Percentiles rank a stretch among this genome's conserved stretches.
Conservation (phyloP, 2,329 filamentous ascomycete genomes). For the Colletotrichum trifolii region DNA sequence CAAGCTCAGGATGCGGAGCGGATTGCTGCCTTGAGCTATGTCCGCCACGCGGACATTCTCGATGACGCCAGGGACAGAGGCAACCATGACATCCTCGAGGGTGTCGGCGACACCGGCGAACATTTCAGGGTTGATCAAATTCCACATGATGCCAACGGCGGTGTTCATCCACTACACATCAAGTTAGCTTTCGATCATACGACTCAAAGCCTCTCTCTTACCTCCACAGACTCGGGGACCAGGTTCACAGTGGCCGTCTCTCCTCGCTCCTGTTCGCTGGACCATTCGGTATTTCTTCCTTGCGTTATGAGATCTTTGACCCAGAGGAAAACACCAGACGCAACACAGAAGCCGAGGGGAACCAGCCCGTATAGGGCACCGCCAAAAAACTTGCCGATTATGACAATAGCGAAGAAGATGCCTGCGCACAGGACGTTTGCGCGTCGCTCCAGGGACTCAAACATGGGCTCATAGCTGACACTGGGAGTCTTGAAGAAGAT, state of each 20-base stretch:
- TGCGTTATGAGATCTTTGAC: conserved; percentile 86
- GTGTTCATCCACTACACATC: conserved; percentile 85
- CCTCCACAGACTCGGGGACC: conserved; percentile 88
- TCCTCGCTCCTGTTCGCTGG: conserved; percentile 85
- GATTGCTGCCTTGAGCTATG: conserved; percentile 93
- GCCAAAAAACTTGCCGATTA: conserved; percentile 84
- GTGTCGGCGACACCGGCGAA: conserved; percentile 93
- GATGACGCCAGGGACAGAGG: conserved; percentile 88
- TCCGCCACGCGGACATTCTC: conserved; percentile 96
- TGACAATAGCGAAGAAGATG: conserved; percentile 78
- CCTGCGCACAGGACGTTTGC: conserved; percentile 76
- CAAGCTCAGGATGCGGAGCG: conserved; percentile 87
- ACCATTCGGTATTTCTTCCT: conserved; percentile 88
- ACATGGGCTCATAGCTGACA: conserved; percentile 91
- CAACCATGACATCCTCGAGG: conserved; percentile 88
- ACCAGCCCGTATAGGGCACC: conserved; percentile 81
- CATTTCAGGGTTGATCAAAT: conserved; percentile 94
- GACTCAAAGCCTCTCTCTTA: conserved; percentile 4
- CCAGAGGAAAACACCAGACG: conserved; percentile 88
- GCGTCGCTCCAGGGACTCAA: conserved; percentile 77
- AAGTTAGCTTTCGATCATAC: conserved; percentile 42
- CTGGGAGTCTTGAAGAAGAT: conserved; percentile 95
- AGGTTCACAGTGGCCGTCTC: conserved; percentile 88
- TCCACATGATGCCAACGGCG: conserved; percentile 85
- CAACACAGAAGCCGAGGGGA: conserved; percentile 76